Conservation (phyloP, 495 filamentous ascomycete genomes). For the Terfezia boudieri region DNA sequence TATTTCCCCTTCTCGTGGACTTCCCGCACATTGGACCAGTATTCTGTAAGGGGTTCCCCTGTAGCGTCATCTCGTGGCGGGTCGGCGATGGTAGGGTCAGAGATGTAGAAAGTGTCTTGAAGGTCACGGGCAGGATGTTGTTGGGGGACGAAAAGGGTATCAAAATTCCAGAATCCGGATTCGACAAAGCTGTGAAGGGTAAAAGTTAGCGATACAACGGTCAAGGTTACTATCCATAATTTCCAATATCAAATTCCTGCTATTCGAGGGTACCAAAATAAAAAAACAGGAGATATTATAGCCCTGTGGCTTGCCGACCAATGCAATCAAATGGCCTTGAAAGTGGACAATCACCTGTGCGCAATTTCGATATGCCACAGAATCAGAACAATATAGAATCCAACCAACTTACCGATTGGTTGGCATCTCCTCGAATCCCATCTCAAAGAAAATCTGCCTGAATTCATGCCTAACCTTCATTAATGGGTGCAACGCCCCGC, state of each 20-base stretch:
- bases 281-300: too few species aligned
- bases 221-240: too few species aligned
- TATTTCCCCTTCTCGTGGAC: constrained; percentile 76
- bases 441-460: constrained; percentile 91
- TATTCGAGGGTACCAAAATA: too few species aligned
- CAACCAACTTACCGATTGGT: constrained; percentile 31
- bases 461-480: constrained; percentile 90
- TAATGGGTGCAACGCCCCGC: constrained; percentile 80
- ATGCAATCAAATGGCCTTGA: too few species aligned
- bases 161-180: constrained; percentile 97
- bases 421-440: constrained; percentile 70
- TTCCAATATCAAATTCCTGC: too few species aligned
- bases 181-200: constrained; percentile 46
- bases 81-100: constrained; percentile 58
- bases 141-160: constrained; percentile 88
- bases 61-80: constrained; percentile 46
- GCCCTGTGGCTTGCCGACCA: too few species aligned
- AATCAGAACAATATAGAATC: too few species aligned
- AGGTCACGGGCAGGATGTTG: constrained; percentile 91
- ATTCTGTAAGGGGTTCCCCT: constrained; percentile 49
- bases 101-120: constrained; percentile 96
- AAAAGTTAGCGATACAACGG: too few species aligned
- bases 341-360: too few species aligned
- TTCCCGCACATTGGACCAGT: constrained; percentile 63
- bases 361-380: too few species aligned